Base-by-base conservation (phyloP, 2,329 filamentous ascomycete species). In the Colletotrichum simmondsii region DNA sequence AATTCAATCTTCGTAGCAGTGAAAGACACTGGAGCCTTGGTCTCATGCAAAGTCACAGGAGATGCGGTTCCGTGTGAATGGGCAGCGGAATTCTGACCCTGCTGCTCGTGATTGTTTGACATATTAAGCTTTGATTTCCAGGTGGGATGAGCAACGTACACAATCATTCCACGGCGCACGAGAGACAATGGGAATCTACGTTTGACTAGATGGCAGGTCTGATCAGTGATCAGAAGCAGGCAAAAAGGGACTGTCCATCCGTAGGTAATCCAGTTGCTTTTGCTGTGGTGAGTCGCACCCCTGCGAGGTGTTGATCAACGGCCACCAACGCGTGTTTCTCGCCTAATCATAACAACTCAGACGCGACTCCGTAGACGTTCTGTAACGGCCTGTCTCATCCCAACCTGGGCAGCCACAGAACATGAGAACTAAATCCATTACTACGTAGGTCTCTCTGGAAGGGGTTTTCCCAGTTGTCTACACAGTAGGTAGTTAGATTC, bases 361-460 rank as follows among this genome's bases (percentile, higher is more conserved):
- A 68, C 71, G 71, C 71, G 71, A 61, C 30, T 56, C 28, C 49
- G 56, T 70, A 61, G 61, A 35, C 66, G 56, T 56, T 73, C 61
- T 71, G 35, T 42, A 73, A 71, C 66, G 71, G 66, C 56, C 22
- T 56, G 70, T 69, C 70, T 72, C 59, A 69, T 46, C 14, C 56
- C 35, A 32, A 7, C 35, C 16, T 30, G 35, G 22, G 24, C 42
- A 22, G n/a, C 8, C 54, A 26, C 19, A 32, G 19, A 49, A 11
- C 42, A 12, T 35, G 32, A 3, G 32, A 35, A 35, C 10, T 4
- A 8, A 22, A 11, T 19, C 7, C 7, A 49, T 49, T 8, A n/a
- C n/a, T n/a, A n/a, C n/a, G n/a, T n/a, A 49, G 42, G 42, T 49
- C 19, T 49, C 19, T 49, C 42, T 49, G 8, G 19, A 49, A 19